A percentile compares a stretch with the other conserved stretches of the same genome.
These are phyloP conservation scores for Lophiostoma macrostomum DNA, from an alignment of 495 filamentous ascomycete species.

Conservation along the genomic window DNA sequence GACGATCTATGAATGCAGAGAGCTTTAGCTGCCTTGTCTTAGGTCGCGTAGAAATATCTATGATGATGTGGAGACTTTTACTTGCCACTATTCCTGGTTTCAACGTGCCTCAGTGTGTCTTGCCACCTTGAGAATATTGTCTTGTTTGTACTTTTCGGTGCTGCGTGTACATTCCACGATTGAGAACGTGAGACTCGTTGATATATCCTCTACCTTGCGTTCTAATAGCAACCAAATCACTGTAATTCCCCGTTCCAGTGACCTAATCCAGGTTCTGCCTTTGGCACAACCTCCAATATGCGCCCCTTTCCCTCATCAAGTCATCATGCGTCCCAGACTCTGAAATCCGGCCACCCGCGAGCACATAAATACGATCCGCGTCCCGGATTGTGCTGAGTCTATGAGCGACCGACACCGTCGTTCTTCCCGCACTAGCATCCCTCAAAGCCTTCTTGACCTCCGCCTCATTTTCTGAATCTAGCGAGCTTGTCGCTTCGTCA, in stretches of 20 bases:
- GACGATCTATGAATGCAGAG: no score
- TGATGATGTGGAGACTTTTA: no score
- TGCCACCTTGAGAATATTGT: no score
- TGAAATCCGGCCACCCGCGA: constrained; percentile 68
- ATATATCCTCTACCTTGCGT: no score
- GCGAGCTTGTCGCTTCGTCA: constrained; percentile 83
- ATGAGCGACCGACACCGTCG: constrained; percentile 82
- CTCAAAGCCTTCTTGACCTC: constrained; percentile 50
- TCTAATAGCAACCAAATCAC: no score
- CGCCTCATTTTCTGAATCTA: constrained; percentile 80
- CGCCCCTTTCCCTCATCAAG: constrained; percentile 47
- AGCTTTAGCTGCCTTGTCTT: no score
- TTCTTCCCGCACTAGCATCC: constrained; percentile 41
- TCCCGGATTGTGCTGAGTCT: constrained; percentile 79
- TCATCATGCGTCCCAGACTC: constrained; percentile 70
- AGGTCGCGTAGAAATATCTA: no score
- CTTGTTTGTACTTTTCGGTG: no score
- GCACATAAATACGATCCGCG: constrained; percentile 78
- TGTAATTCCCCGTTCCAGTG: background rate
- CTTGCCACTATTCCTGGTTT: no score
- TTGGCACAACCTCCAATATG: constrained; percentile 31
- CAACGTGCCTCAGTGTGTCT: no score
- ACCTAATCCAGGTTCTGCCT: constrained; percentile 36
- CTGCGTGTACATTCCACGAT: no score
- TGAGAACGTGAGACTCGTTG: no score